A percentile compares a stretch with the other conserved stretches of the same genome.
Conservation (phyloP, 2,329 filamentous ascomycete genomes). For the Diaporthe citriasiana region DNA sequence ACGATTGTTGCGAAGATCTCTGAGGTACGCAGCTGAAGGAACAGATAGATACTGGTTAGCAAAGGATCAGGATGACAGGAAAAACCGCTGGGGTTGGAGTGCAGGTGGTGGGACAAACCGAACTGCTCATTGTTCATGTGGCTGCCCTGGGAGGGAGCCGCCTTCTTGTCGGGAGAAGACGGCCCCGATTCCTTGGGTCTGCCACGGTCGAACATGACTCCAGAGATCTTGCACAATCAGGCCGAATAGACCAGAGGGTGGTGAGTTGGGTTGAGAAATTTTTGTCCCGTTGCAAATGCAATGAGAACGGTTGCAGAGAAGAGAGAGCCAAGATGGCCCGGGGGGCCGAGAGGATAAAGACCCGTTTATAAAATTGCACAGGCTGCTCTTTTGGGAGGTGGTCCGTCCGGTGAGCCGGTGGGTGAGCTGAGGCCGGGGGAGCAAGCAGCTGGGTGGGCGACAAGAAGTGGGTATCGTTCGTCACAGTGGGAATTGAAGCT, state of each 20-base stretch:
- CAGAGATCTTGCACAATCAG: constrained; percentile 43
- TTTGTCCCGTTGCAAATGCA: constrained; percentile 42
- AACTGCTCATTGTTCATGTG: constrained; percentile 79
- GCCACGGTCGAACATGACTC: constrained; percentile 51
- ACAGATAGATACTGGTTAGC: constrained; percentile 42
- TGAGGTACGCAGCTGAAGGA: constrained; percentile 75
- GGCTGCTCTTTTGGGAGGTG: constrained; percentile 23
- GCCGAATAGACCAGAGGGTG: constrained; percentile 42
- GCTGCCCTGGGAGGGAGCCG: constrained; percentile 71
- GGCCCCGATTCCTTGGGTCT: constrained; percentile 53
- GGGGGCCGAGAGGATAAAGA: constrained; percentile 20
- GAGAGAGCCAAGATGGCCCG: constrained; percentile 29
- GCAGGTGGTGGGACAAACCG: constrained; percentile 60
- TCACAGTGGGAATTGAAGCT: constrained; percentile 30
- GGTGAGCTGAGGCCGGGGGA: constrained; percentile 21
- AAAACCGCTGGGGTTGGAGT: constrained; percentile 30
- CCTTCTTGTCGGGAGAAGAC: constrained; percentile 60
- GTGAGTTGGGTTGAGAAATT: constrained; percentile 34
- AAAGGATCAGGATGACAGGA: constrained; percentile 14
- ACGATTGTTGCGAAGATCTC: constrained; percentile 78
- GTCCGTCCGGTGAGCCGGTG: constrained; percentile 31
- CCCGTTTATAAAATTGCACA: constrained; percentile 44
- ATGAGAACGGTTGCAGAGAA: constrained; percentile 40
- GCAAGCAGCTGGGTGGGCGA: constrained; percentile 33
- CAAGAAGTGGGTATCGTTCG: constrained; percentile 29